phyloP scores from a whole-genome alignment of 2,329 filamentous ascomycete genomes.

The Hymenoscyphus occultus region DNA sequence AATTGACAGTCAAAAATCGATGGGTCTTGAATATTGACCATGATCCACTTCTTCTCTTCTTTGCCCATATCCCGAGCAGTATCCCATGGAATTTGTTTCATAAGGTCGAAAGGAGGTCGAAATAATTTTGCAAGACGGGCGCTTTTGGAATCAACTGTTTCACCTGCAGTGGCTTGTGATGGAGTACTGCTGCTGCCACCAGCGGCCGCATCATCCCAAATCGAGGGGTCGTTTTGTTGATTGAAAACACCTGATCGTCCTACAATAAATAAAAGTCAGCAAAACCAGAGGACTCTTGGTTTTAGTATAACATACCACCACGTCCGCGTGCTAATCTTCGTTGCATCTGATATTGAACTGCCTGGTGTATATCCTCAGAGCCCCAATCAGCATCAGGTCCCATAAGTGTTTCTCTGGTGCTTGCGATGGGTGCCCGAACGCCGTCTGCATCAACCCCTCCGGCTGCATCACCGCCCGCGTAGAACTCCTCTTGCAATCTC shows the following conservation, averaged over 20 bases:
- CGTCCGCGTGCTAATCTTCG: constrained; percentile 33
- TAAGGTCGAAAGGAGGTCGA: constrained; percentile 86
- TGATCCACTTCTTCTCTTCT: constrained; percentile 85
- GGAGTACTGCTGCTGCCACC: constrained; percentile 50
- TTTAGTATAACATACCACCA: constrained; percentile 21
- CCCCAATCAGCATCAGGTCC: constrained; percentile 54
- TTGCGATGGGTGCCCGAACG: constrained; percentile 84
- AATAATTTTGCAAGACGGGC: constrained; percentile 87
- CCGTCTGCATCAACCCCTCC: constrained; percentile 51
- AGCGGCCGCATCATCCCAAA: constrained; percentile 46
- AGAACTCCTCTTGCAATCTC: constrained; percentile 88
- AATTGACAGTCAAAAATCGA: constrained; percentile 93
- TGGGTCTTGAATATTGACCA: constrained; percentile 93
- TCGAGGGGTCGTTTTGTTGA: constrained; percentile 51
- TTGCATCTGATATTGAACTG: constrained; percentile 31
- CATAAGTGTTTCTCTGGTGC: constrained; percentile 87
- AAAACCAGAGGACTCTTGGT: not conserved
- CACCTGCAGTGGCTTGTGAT: constrained; percentile 60
- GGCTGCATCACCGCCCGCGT: constrained; percentile 51
- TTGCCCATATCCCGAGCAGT: constrained; percentile 81
- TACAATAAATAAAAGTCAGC: constrained; percentile 26
- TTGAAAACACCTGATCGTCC: constrained; percentile 65
- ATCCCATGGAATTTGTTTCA: constrained; percentile 77
- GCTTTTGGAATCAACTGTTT: constrained; percentile 62
- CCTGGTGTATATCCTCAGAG: constrained; percentile 41